Base-by-base conservation (phyloP, 2,329 filamentous ascomycete species). In the Verticillium klebahnii region DNA sequence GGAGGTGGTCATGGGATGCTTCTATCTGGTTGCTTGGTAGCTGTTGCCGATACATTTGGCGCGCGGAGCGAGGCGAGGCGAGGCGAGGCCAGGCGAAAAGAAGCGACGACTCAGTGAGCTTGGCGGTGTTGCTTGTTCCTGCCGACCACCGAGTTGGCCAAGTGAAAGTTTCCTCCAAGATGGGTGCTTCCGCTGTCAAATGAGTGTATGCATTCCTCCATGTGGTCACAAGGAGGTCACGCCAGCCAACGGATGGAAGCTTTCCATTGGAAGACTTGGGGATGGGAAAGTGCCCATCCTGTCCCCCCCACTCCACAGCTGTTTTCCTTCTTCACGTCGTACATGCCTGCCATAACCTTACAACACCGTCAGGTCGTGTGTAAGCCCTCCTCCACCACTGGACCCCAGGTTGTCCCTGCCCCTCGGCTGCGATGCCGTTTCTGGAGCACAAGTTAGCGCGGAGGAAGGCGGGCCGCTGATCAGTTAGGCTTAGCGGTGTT, bases 391-490 rank as follows among this genome's bases (percentile, higher is more conserved):
- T 23, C 31, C 19, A 19, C 31, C 19, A 19, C 11, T 25, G 55
- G 31, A 57, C 55, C 25, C 25, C 15, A 37, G 34, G 31, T 37
- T 32, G 31, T 57, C n/a, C 55, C 31, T 34, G 19, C 34, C 55
- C 34, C 32, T 57, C 64, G 60, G 57, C 34, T 61, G 65, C 31
- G 56, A 37, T 63, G 17, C 56, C 45, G 34, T 52, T 60, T 52
- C 11, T 52, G 45, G 45, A 52, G 45, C 11, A 23, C 19, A 7
- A 19, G 57, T 62, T 60, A 64, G 61, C 56, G 63, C 65, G 65
- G 65, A 66, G 65, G 63, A 62, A 65, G 63, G 63, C 65, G 65
- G 65, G 57, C 63, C 65, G 65, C 62, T 59, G 34, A 60, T 59
- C 57, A 66, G 65, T 62, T 62, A 65, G 65, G 65, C 37, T 60